A percentile compares a stretch with the other conserved stretches of the same genome.
Evolutionary conservation across 305 asterid species (phyloP).

Genomic region (Rubia peregrina): DNA sequence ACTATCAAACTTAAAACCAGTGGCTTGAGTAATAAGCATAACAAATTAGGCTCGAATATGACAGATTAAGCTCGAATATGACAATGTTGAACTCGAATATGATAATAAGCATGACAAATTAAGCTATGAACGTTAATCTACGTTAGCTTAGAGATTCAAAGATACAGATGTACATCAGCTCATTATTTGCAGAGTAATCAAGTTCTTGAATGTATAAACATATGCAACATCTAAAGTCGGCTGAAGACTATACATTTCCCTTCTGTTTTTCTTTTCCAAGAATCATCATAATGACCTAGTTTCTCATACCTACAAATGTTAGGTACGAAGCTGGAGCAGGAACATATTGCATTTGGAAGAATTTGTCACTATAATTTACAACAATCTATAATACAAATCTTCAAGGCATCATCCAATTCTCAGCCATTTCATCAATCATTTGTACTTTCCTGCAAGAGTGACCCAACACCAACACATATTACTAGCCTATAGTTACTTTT

Average conservation of each 20-base stretch:
- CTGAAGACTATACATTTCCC: constrained; percentile 1
- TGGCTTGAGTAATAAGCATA: too few species aligned
- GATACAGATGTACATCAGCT: background rate
- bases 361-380: constrained; percentile 14
- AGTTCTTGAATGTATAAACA: background rate
- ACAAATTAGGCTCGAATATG: too few species aligned
- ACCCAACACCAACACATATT: constrained; percentile 10
- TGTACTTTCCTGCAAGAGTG: constrained; percentile 8
- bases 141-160: background rate
- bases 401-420: constrained; percentile 7
- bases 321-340: background rate
- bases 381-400: constrained; percentile 5
- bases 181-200: constrained; percentile 4
- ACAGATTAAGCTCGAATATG: too few species aligned
- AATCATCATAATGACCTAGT: constrained; percentile 1
- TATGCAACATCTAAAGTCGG: background rate
- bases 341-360: constrained; percentile 5
- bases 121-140: background rate
- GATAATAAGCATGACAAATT: too few species aligned
- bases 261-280: background rate
- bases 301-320: constrained; percentile 8
- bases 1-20: too few species aligned
- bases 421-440: constrained; percentile 6
- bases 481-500: background rate
- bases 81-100: too few species aligned